phyloP scores from a whole-genome alignment of 768 basidiomycete species.

The Jaapia argillacea region DNA sequence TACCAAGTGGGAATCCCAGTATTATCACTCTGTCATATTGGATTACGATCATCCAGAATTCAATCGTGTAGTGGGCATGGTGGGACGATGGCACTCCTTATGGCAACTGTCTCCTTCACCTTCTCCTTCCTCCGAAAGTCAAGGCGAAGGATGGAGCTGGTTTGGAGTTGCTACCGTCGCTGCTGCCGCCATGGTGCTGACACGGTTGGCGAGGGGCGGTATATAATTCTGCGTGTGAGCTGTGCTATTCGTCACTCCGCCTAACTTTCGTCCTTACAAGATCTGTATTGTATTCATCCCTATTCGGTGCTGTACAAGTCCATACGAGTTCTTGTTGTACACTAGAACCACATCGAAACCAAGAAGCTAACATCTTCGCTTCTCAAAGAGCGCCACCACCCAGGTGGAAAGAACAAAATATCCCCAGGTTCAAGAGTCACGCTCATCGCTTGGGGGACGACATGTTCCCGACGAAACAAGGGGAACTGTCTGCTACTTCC shows the following conservation, averaged over 20 bases:
- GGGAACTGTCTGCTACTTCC: constrained; percentile 25
- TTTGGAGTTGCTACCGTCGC: neutral
- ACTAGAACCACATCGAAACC: constrained; percentile 87
- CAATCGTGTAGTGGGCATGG: too few species aligned
- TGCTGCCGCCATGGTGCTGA: neutral
- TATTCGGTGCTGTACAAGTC: neutral
- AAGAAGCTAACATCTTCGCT: constrained; percentile 78
- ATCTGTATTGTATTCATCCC: constrained; percentile 6
- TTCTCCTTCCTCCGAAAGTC: too few species aligned
- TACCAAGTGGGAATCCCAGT: too few species aligned
- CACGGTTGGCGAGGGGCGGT: neutral
- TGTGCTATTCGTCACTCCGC: too few species aligned
- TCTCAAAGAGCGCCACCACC: constrained; percentile 93
- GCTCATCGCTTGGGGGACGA: constrained; percentile 48
- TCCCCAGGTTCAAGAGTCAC: constrained; percentile 74
- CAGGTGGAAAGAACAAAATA: constrained; percentile 81
- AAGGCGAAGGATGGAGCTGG: neutral
- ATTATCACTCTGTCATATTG: too few species aligned
- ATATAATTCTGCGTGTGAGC: too few species aligned
- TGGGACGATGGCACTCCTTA: too few species aligned
- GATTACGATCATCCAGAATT: too few species aligned
- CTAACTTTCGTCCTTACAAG: too few species aligned
- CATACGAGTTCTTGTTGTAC: neutral
- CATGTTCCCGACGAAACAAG: constrained; percentile 43
- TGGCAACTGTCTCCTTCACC: too few species aligned